Evolutionary conservation across 768 basidiomycete genomes (phyloP).

Genomic region (Termitomyces sp.): DNA sequence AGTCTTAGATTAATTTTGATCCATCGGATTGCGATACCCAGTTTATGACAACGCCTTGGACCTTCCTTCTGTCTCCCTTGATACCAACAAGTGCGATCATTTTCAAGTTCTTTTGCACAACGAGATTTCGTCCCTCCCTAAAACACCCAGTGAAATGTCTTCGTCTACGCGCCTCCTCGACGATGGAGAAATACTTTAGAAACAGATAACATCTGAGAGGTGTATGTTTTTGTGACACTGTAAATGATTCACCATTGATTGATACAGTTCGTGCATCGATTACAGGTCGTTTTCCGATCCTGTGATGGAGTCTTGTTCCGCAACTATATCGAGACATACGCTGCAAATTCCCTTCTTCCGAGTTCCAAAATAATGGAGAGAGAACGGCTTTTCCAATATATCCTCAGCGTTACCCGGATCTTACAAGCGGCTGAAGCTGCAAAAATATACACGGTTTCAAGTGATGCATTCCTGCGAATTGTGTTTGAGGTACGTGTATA

Average conservation of each 20-base stretch:
- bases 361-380: too few relatives aligned
- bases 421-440: not conserved
- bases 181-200: not conserved
- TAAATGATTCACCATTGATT: too few relatives aligned
- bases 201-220: not conserved
- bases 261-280: too few relatives aligned
- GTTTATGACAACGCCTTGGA: too few relatives aligned
- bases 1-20: not conserved
- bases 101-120: not conserved
- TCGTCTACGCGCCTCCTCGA: not conserved
- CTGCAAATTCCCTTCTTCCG: too few relatives aligned
- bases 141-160: not conserved
- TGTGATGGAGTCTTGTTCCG: too few relatives aligned
- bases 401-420: too few relatives aligned
- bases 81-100: not conserved
- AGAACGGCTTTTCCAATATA: too few relatives aligned
- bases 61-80: too few relatives aligned
- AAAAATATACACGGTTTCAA: not conserved
- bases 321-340: too few relatives aligned
- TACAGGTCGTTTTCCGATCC: too few relatives aligned
- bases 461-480: not conserved
- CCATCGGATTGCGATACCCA: not conserved
- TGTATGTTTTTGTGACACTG: not conserved
- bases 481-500: not conserved
- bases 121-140: not conserved